Conservation (phyloP, 2,329 filamentous ascomycete genomes). For the Ramularia endophylla region DNA sequence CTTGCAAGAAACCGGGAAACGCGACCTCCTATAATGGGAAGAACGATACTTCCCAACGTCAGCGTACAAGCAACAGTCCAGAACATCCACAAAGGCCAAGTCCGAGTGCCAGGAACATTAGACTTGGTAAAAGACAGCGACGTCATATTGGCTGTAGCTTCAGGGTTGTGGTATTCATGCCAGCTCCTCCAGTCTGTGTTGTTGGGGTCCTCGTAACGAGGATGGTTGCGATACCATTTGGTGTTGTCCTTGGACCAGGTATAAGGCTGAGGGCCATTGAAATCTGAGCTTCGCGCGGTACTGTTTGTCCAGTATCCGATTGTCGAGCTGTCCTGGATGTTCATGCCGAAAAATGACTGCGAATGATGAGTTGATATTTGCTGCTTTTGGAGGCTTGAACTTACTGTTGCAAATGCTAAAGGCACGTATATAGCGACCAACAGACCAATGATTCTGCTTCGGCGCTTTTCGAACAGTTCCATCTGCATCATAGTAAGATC, state of each 20-base stretch:
- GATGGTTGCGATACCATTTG: too few relatives aligned
- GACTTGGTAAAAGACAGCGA: neutral
- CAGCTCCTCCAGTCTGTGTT: too few relatives aligned
- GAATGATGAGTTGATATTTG: neutral
- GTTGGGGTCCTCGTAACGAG: too few relatives aligned
- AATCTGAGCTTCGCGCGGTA: neutral
- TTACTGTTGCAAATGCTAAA: neutral
- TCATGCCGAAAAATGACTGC: neutral
- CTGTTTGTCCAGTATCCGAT: neutral
- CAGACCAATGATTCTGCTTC: neutral
- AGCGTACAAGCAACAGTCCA: neutral
- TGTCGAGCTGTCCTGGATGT: neutral
- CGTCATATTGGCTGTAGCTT: neutral
- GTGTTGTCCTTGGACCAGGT: too few relatives aligned
- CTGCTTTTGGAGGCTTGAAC: neutral
- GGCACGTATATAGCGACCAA: neutral
- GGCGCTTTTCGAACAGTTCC: neutral
- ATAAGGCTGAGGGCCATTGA: neutral
- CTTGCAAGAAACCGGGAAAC: neutral
- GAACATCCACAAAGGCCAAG: neutral
- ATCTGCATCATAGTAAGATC: neutral
- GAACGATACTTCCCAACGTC: neutral
- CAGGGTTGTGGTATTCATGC: neutral
- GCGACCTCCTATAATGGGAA: neutral
- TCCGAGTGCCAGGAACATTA: neutral